A percentile compares a stretch with the other conserved stretches of the same genome.
Evolutionary conservation across 1,284 basidiomycete genomes (phyloP).

Genomic region (Ganoderma leucocontextum): DNA sequence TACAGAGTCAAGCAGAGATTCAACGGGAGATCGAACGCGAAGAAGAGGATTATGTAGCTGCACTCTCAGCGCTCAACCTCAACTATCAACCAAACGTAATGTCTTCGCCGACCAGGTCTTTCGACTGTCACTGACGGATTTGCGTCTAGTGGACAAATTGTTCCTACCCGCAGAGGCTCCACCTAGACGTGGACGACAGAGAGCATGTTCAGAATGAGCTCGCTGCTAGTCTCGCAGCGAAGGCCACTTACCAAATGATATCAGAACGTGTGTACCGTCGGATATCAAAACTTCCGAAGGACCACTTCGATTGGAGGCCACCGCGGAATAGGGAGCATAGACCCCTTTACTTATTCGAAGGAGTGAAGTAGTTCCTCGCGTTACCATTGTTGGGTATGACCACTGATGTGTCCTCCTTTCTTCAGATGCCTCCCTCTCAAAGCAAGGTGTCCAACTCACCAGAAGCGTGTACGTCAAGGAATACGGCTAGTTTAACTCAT

Average conservation of each 20-base stretch:
- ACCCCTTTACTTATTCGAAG: background rate
- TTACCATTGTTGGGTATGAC: background rate
- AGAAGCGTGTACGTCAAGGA: background rate
- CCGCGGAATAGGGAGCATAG: conserved; percentile 9
- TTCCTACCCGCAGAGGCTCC: background rate
- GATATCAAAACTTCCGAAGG: background rate
- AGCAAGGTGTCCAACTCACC: background rate
- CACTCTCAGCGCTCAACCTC: conserved; percentile 17
- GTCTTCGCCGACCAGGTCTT: background rate
- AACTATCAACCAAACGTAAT: conserved; percentile 13
- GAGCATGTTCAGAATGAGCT: conserved; percentile 4
- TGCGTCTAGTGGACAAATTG: conserved; percentile 16
- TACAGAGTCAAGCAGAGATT: background rate
- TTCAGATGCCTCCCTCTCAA: background rate
- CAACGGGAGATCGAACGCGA: conserved; percentile 8
- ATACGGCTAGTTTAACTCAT: no score
- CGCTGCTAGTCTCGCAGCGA: conserved; percentile 2
- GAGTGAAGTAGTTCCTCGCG: background rate
- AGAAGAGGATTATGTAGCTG: conserved; percentile 11
- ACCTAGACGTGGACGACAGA: conserved; percentile 2
- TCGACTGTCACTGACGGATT: background rate
- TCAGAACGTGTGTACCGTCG: conserved; percentile 9
- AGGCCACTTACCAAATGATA: background rate
- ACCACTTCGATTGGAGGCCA: conserved; percentile 2
- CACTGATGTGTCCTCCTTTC: background rate